Conservation (phyloP, 192 early-diverging fungal species). For the Physocladia obscura region DNA sequence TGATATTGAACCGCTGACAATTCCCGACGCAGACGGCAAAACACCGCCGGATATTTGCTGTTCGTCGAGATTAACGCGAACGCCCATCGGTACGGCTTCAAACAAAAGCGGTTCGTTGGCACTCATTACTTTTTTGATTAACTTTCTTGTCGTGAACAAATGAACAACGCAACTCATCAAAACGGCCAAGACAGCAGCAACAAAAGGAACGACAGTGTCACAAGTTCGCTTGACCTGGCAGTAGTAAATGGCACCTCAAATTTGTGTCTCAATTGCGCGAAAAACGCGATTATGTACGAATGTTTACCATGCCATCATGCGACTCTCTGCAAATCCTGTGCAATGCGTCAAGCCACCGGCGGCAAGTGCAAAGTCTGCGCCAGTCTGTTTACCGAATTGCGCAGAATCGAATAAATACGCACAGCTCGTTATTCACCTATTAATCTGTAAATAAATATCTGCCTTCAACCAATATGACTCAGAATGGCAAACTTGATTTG, state of each 20-base stretch:
- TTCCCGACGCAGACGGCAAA: too few relatives aligned
- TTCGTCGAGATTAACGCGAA: background rate
- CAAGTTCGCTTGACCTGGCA: too few relatives aligned
- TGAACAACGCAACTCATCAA: background rate
- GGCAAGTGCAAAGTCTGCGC: conserved; percentile 49
- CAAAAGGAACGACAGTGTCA: too few relatives aligned
- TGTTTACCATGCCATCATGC: conserved; percentile 35
- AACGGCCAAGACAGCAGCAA: too few relatives aligned
- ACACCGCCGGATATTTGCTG: background rate
- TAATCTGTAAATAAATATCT: too few relatives aligned
- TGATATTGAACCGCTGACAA: background rate
- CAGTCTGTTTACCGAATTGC: conserved; percentile 42
- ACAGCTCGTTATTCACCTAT: too few relatives aligned
- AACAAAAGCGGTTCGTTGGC: background rate
- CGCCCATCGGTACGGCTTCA: conserved; percentile 8
- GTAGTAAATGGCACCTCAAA: background rate
- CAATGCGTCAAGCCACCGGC: conserved; percentile 55
- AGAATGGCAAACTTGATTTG: too few relatives aligned
- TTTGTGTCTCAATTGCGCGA: conserved; percentile 35
- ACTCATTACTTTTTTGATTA: background rate
- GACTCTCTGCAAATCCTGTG: conserved; percentile 47
- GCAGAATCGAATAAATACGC: conserved; percentile 16
- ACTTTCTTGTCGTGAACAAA: background rate
- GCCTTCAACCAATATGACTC: too few relatives aligned
- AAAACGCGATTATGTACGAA: conserved; percentile 38